These are phyloP conservation scores for Candida gorgasii DNA, from an alignment of 805 yeast genomes.

Conservation along the genomic window DNA sequence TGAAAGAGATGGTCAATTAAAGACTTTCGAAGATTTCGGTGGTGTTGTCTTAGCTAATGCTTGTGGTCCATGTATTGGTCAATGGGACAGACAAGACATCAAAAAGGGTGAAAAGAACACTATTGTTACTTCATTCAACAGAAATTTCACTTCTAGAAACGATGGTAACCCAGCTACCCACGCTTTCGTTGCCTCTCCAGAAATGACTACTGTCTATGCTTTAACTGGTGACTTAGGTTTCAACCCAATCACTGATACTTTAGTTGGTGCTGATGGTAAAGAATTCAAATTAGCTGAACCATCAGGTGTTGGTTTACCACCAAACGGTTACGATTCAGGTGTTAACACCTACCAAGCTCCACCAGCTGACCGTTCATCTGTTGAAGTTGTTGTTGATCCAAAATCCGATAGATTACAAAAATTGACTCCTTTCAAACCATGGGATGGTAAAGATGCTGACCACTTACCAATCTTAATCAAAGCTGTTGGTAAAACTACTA, in stretches of 20 bases:
- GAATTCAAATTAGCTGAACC: constrained; percentile 90
- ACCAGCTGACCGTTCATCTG: constrained; percentile 78
- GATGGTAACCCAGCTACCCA: constrained; percentile 98
- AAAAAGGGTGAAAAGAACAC: constrained; percentile 95
- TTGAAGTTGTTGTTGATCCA: constrained; percentile 79
- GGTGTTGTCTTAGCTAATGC: constrained; percentile 96
- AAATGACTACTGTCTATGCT: constrained; percentile 92
- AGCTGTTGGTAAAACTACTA: constrained; percentile 96
- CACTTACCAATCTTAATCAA: constrained; percentile 92
- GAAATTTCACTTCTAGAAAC: constrained; percentile 97
- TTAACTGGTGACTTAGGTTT: constrained; percentile 95
- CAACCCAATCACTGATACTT: constrained; percentile 91
- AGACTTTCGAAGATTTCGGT: constrained; percentile 87
- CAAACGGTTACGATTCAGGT: constrained; percentile 88
- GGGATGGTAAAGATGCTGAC: constrained; percentile 94
- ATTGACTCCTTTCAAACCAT: constrained; percentile 89
- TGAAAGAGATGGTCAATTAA: constrained; percentile 91
- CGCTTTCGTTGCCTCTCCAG: constrained; percentile 97
- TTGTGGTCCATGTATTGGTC: constrained; percentile 99
- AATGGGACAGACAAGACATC: constrained; percentile 95
- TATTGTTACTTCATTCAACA: constrained; percentile 94
- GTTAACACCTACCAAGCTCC: constrained; percentile 96
- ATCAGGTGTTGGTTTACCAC: constrained; percentile 86
- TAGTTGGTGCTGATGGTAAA: constrained; percentile 85
- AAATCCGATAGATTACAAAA: constrained; percentile 94